Conservation (phyloP, 768 basidiomycete genomes). For the Epithele typhae region DNA sequence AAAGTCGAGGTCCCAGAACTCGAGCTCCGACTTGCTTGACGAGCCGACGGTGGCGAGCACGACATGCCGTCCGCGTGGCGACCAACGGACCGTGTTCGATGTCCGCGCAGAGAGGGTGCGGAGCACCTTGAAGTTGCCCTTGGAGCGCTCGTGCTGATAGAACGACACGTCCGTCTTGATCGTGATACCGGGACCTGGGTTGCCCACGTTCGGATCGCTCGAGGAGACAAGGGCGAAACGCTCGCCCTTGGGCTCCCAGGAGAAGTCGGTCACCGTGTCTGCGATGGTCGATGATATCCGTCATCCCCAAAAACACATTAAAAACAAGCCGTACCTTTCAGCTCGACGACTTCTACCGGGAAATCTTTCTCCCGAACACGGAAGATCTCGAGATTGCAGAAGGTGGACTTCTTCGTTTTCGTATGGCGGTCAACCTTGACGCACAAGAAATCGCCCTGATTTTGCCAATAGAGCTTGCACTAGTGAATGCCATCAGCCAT, state of each 20-base stretch:
- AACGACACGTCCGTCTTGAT: conserved; percentile 96
- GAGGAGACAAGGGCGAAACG: conserved; percentile 95
- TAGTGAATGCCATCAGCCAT: conserved; percentile 27
- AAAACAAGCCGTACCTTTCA: conserved; percentile 95
- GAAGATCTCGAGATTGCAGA: conserved; percentile 98
- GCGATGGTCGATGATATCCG: no score
- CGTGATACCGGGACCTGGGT: conserved; percentile 85
- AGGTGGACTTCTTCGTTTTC: conserved; percentile 97
- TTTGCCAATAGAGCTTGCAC: conserved; percentile 99
- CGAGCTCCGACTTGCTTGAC: conserved; percentile 91
- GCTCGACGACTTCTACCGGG: conserved; percentile 95
- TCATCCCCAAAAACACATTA: no score
- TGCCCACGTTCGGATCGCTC: conserved; percentile 89
- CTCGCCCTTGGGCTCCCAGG: conserved; percentile 98
- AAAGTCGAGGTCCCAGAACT: conserved; percentile 99
- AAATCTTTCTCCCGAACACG: conserved; percentile 95
- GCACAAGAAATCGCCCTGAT: conserved; percentile 96
- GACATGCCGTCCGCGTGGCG: conserved; percentile 92
- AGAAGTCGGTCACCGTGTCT: conserved; percentile 95
- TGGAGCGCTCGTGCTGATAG: conserved; percentile 88
- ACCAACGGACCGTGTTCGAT: conserved; percentile 95
- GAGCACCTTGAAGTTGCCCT: conserved; percentile 91
- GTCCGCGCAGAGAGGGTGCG: conserved; percentile 77
- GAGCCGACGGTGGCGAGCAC: conserved; percentile 95
- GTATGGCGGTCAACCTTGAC: conserved; percentile 99